Percentiles rank a stretch among this genome's conserved stretches.
Evolutionary conservation across 305 asterid species (phyloP).

Genomic region (Fraxinus floribunda): DNA sequence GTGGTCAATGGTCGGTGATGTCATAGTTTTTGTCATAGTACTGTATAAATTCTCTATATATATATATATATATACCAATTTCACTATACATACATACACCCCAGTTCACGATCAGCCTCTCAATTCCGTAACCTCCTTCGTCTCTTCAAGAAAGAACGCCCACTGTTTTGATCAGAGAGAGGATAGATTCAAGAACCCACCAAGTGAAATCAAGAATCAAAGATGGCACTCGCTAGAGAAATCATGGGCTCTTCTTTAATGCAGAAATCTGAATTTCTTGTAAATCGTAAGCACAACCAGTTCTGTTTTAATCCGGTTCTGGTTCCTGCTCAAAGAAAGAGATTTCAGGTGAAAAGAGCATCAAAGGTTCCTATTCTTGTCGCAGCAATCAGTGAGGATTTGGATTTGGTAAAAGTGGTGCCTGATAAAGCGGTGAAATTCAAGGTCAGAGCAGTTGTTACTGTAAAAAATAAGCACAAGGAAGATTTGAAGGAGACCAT

Average conservation of each 20-base stretch:
- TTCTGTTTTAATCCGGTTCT: conserved; percentile 16
- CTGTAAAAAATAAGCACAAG: conserved; percentile 73
- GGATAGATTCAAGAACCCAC: background rate
- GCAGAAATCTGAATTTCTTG: conserved; percentile 38
- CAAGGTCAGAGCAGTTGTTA: conserved; percentile 81
- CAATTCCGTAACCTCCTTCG: background rate
- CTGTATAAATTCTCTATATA: background rate
- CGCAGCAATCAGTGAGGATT: conserved; percentile 77
- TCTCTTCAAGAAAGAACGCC: conserved; percentile 8
- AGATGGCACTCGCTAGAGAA: conserved; percentile 72
- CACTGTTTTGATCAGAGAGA: conserved; percentile 2
- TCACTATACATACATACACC: background rate
- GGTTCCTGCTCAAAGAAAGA: conserved; percentile 33
- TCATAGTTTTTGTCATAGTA: background rate
- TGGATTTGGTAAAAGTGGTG: conserved; percentile 60
- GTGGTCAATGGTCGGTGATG: conserved; percentile 36
- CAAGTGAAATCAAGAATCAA: background rate
- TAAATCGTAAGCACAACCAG: conserved; percentile 25
- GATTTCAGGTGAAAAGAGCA: conserved; percentile 20
- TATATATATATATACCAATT: background rate
- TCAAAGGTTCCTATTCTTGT: conserved; percentile 26
- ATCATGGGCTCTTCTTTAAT: conserved; percentile 52
- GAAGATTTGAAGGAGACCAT: conserved; percentile 75
- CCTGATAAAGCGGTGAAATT: conserved; percentile 70
- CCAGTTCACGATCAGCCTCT: conserved; percentile 6